Percentiles rank a stretch among this genome's conserved stretches.
phyloP scores from a whole-genome alignment of 2,329 filamentous ascomycete species.

The Fusarium redolens region DNA sequence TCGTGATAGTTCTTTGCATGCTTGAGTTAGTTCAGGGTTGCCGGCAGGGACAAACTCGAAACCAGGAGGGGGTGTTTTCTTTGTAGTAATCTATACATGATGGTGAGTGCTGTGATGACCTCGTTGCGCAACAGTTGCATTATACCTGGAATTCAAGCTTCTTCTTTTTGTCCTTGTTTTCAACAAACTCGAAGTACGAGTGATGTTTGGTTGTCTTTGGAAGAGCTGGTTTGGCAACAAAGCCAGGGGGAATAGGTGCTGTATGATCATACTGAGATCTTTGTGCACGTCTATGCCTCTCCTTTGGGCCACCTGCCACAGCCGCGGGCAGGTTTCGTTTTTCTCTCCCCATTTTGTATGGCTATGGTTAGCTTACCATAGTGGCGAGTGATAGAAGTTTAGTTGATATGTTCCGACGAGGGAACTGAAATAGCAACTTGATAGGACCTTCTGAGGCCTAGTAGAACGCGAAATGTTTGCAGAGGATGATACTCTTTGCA shows the following conservation, averaged over 20 bases:
- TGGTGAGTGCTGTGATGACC: slow-evolving; percentile 45
- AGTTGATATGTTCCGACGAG: slow-evolving; percentile 28
- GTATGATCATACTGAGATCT: slow-evolving; percentile 49
- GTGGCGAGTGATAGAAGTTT: slow-evolving; percentile 30
- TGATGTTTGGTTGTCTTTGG: slow-evolving; percentile 65
- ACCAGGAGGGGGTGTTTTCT: slow-evolving; percentile 65
- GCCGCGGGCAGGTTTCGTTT: slow-evolving; percentile 49
- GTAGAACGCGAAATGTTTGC: slow-evolving; percentile 27
- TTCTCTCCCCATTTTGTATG: slow-evolving; percentile 51
- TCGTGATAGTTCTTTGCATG: slow-evolving; percentile 74
- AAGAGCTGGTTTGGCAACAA: slow-evolving; percentile 53
- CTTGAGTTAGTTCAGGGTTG: slow-evolving; percentile 68
- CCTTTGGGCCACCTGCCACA: slow-evolving; percentile 50
- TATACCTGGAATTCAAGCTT: slow-evolving; percentile 72
- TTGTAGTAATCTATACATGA: slow-evolving; percentile 61
- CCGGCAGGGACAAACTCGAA: slow-evolving; percentile 73
- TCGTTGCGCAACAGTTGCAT: slow-evolving; percentile 32
- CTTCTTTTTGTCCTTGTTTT: slow-evolving; percentile 72
- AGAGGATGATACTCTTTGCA: slow-evolving; percentile 16
- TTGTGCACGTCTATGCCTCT: slow-evolving; percentile 50
- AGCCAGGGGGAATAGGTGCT: slow-evolving; percentile 49
- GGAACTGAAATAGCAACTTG: slow-evolving; percentile 35
- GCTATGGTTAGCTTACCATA: slow-evolving; percentile 46
- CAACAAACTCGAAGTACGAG: slow-evolving; percentile 72
- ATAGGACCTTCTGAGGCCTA: slow-evolving; percentile 26